Conservation (phyloP, 345 rosid genomes). For the Eucalyptus leucophloia region DNA sequence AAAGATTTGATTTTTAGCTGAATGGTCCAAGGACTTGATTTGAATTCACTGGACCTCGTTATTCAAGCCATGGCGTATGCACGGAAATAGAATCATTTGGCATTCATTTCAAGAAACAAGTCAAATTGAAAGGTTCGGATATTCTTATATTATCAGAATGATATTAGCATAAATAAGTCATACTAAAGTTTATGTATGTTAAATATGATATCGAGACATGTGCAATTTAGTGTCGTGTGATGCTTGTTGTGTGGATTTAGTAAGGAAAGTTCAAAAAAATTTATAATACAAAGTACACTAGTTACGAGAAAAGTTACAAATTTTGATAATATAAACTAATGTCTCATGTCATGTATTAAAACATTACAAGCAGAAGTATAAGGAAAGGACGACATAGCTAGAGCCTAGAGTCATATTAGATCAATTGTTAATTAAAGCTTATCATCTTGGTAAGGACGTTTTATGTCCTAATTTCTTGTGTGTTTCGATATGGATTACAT, state of each 20-base stretch:
- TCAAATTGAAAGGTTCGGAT: background rate
- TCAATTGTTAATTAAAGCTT: background rate
- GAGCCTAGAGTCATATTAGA: background rate
- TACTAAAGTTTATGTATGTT: background rate
- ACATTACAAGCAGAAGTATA: background rate
- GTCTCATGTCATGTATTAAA: background rate
- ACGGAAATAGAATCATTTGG: background rate
- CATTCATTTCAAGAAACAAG: background rate
- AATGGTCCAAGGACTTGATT: background rate
- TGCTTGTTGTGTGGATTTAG: background rate
- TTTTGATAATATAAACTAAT: background rate
- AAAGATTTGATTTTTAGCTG: background rate
- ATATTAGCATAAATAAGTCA: background rate
- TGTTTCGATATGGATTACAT: background rate
- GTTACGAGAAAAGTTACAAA: background rate
- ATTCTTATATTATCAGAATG: background rate
- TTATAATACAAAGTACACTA: background rate
- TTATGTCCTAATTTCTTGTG: background rate
- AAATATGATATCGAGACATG: background rate
- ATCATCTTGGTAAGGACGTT: background rate
- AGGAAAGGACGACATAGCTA: background rate
- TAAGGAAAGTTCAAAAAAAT: rapidly evolving
- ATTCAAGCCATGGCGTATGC: background rate
- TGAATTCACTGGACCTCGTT: background rate
- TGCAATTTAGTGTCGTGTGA: rapidly evolving